These are phyloP conservation scores for Lactifluus piperatus DNA, from an alignment of 768 basidiomycete species.

Conservation along the genomic window DNA sequence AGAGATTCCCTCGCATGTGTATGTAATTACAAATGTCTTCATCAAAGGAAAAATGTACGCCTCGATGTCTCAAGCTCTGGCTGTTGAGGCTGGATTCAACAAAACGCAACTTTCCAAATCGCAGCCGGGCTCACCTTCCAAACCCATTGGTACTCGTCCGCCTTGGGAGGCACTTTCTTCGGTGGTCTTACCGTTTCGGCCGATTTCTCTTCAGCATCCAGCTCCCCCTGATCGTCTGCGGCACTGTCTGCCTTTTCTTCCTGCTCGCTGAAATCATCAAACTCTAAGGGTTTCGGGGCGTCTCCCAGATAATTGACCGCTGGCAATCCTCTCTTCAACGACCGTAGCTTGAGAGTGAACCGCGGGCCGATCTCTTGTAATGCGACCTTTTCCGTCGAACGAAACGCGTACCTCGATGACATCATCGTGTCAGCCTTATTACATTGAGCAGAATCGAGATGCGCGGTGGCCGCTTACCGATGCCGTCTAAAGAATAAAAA, in stretches of 20 bases:
- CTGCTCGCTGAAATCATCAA: conserved; percentile 40
- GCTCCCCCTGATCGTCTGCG: conserved; percentile 24
- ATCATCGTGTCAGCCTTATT: conserved; percentile 12
- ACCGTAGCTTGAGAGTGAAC: conserved; percentile 89
- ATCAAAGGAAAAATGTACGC: conserved; percentile 80
- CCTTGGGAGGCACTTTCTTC: conserved; percentile 46
- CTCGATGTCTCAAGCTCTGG: conserved; percentile 90
- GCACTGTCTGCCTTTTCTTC: too few relatives aligned
- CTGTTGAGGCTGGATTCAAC: conserved; percentile 32
- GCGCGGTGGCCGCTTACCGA: conserved; percentile 43
- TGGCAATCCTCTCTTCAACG: conserved; percentile 82
- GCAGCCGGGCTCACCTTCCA: conserved; percentile 69
- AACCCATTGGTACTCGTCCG: conserved; percentile 77
- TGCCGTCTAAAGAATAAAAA: conserved; percentile 97
- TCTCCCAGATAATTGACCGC: conserved; percentile 66
- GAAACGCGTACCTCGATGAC: conserved; percentile 72
- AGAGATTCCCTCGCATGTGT: not conserved
- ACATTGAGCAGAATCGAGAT: conserved; percentile 1
- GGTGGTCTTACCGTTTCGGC: conserved; percentile 14
- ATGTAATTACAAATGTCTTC: not conserved
- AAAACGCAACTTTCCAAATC: not conserved
- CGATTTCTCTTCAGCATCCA: conserved; percentile 16
- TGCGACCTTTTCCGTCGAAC: conserved; percentile 81
- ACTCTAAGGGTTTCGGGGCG: conserved; percentile 43
- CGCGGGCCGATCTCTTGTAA: conserved; percentile 97